Percentiles rank a stretch among this genome's conserved stretches.
Conservation (phyloP, 2,329 filamentous ascomycete species). For the Nannizzia gypsea region DNA sequence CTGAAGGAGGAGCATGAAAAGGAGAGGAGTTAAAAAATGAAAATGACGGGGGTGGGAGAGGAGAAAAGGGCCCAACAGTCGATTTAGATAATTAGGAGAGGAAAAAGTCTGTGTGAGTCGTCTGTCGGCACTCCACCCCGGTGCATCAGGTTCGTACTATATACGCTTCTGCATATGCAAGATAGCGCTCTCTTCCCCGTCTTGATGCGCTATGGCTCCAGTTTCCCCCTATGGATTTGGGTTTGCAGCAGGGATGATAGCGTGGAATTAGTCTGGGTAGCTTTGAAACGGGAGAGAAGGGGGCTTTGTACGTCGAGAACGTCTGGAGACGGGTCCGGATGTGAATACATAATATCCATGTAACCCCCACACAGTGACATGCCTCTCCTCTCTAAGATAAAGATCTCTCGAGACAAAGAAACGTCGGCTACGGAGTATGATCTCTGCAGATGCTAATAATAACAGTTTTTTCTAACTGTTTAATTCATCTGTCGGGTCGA, state of each 20-base stretch:
- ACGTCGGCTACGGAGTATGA: not conserved
- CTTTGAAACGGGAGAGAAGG: not conserved
- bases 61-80: not conserved
- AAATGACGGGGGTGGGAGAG: not conserved
- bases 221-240: not conserved
- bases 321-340: too few species aligned
- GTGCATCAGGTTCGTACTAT: not conserved
- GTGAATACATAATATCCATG: not conserved
- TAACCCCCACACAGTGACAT: not conserved
- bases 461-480: not conserved
- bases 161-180: not conserved
- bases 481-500: not conserved
- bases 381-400: too few species aligned
- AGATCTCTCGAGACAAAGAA: not conserved
- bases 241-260: not conserved
- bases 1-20: not conserved
- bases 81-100: not conserved
- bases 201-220: not conserved
- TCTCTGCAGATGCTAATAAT: slow-evolving; percentile 3
- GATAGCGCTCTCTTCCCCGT: not conserved
- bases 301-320: not conserved
- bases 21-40: not conserved
- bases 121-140: not conserved
- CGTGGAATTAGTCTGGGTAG: not conserved
- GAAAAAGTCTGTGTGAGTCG: not conserved